Conservation (phyloP, 1,284 basidiomycete genomes). For the Termitomyces sp. region DNA sequence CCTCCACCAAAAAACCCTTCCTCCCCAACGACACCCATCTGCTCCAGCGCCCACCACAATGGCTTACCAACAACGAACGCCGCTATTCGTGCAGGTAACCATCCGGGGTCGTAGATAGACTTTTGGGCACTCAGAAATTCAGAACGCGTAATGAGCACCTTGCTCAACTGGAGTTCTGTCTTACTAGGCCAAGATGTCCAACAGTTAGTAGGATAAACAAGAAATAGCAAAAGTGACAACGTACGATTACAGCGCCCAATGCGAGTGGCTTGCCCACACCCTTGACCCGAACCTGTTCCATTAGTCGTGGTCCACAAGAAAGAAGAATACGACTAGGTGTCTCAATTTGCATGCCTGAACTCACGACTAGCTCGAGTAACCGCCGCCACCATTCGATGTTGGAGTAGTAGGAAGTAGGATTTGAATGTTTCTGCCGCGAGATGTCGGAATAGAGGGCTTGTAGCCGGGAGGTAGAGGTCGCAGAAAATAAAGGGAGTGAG, state of each 20-base stretch:
- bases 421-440: conserved; percentile 76
- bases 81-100: conserved; percentile 62
- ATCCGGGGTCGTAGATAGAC: conserved; percentile 68
- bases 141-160: conserved; percentile 38
- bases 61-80: conserved; percentile 73
- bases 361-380: conserved; percentile 60
- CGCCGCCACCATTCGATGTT: conserved; percentile 86
- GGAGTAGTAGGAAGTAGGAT: conserved; percentile 77
- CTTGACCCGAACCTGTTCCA: conserved; percentile 59
- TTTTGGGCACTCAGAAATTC: conserved; percentile 55
- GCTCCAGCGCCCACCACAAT: conserved; percentile 82
- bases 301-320: conserved; percentile 51
- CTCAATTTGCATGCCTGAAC: conserved; percentile 50
- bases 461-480: conserved; percentile 56
- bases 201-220: conserved; percentile 17
- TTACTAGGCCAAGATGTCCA: conserved; percentile 36
- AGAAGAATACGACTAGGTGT: conserved; percentile 53
- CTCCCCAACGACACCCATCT: conserved; percentile 65
- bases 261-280: conserved; percentile 79
- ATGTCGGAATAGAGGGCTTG: conserved; percentile 88
- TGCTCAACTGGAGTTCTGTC: conserved; percentile 52
- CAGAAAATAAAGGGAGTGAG: conserved; percentile 43
- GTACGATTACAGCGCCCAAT: conserved; percentile 76
- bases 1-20: conserved; percentile 38
- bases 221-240: conserved; percentile 28